Base-by-base conservation (phyloP, 345 rosid species). In the Chamaenerion angustifolium region DNA sequence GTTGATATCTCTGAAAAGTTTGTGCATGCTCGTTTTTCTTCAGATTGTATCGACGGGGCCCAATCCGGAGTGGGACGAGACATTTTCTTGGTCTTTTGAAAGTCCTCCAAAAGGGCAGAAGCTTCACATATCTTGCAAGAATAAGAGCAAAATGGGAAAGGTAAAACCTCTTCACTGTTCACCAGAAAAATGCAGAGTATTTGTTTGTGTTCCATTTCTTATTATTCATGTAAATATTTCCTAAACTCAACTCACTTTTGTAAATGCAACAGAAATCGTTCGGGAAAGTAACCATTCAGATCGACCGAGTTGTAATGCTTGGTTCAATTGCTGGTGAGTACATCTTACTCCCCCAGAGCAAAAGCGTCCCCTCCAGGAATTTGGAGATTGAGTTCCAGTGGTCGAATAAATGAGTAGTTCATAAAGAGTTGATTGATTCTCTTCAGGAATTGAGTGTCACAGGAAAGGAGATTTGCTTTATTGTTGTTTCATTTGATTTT, bases 131-230 rank as follows among this genome's bases (percentile, higher is more conserved):
- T 82, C 97, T 23, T 93, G 99, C 86, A 93, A 88, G 72, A 93
- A 85, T 55, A 93, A 85, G 77, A 93, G 97, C 78, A 93, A 88
- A 75, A 88, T 93, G 99, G 99, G 99, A 53, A 93, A 93, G 97
- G 99, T 79, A 72, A 31, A 31, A 31, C 8, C 10, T 21, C 8
- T 16, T 13, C 16, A 42, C 35, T n/a, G 10, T 43, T 16, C 19
- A 31, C 31, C 5, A 46, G 23, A 15, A 19, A 23, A 23, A 5
- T 23, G 27, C 27, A 23, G 2, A 23, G 5, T 2, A 23, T 5
- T 23, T 23, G 27, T 23, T 31, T 31, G 37, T 31, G 7, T 31
- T 1, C 37, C 37, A 1, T 31, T 31, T 31, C 37, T 31, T 31
- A 31, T 8, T 8, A 42, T 1, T 4, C 37, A 31, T 3, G 27